Conservation (phyloP, 169 alveolate species). For the Besnoitia besnoiti region DNA sequence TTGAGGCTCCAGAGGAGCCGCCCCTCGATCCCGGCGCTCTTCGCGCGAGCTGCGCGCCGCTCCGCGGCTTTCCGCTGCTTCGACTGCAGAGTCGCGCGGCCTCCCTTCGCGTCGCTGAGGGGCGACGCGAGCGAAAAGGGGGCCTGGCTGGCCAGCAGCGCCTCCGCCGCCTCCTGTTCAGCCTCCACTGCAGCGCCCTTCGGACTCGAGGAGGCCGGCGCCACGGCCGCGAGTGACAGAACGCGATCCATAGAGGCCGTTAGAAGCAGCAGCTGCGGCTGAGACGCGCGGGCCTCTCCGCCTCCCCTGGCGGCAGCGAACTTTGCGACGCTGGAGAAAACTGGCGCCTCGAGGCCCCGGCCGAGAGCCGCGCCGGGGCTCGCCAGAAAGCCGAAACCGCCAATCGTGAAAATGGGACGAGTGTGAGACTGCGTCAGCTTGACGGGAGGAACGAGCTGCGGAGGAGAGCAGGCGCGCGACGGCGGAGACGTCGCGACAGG, state of each 20-base stretch:
- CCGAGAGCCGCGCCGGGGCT: neutral
- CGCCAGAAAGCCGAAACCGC: conserved; percentile 34
- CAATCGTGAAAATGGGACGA: conserved; percentile 43
- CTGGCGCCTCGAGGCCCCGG: neutral
- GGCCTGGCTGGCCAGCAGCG: no score
- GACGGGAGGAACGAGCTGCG: neutral
- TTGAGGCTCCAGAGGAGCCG: conserved; percentile 28
- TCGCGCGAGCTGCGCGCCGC: no score
- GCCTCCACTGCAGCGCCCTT: neutral
- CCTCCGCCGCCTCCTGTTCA: no score
- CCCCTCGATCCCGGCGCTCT: no score
- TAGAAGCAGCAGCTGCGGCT: conserved; percentile 22
- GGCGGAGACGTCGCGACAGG: neutral
- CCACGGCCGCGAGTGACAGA: conserved; percentile 12
- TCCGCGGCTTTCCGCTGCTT: neutral
- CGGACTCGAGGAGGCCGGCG: neutral
- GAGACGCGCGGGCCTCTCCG: no score
- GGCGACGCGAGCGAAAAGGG: no score
- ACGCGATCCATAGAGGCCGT: conserved; percentile 37
- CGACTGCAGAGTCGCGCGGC: neutral
- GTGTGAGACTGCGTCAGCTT: conserved; percentile 48
- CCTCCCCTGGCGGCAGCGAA: no score
- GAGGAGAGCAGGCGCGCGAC: neutral
- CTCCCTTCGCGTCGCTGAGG: no score
- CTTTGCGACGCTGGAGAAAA: neutral